Evolutionary conservation across 2,329 filamentous ascomycete genomes (phyloP), one percentile per base, ranked within the genome.

Genomic region (Aureobasidium subglaciale): DNA sequence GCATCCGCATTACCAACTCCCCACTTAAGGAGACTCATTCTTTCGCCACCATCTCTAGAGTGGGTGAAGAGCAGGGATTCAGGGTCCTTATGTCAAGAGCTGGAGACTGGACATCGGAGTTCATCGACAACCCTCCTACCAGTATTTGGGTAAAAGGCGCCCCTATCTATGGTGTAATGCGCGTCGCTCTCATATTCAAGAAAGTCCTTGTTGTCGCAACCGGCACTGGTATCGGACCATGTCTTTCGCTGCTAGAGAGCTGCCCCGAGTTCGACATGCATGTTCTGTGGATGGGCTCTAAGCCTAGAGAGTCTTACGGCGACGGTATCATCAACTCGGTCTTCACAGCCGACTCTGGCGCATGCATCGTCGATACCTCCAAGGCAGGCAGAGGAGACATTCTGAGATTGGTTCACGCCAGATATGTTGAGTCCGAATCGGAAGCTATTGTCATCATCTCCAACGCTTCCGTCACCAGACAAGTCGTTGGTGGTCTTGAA

Each of bases 391-490:
- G 85, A 6, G 78, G 83, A 2, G 80, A 88, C 65, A 78, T 87
- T 66, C 63, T 85, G 25, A 74, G 73, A 11, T 72, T 82, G 42
- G 75, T 78, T 35, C 83, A 79, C 62, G 69, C 73, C 8, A 71
- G 84, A 50, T 73, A 71, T 46, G 63, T 63, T 46, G 68, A 77
- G 29, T 73, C 73, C 24, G 61, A 70, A 0, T 77, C 78, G 1
- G 86, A 90, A 73, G 87, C 85, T 2, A 84, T 89, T 34, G 84
- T 88, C 64, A 78, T 89, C 58, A 85, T 90, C 63, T 83, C 83
- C 55, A 90, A 90, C 66, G 81, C 84, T 56, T 77, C 71, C 56
- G 77, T 88, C 30, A 89, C 86, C 16, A 78, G 77, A 63, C 81
- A 81, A 71, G 76, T 90, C 1, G 85, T 90, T 0, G 86, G 84